phyloP scores from a whole-genome alignment of 1,284 basidiomycete species.

The Megacollybia platyphylla region DNA sequence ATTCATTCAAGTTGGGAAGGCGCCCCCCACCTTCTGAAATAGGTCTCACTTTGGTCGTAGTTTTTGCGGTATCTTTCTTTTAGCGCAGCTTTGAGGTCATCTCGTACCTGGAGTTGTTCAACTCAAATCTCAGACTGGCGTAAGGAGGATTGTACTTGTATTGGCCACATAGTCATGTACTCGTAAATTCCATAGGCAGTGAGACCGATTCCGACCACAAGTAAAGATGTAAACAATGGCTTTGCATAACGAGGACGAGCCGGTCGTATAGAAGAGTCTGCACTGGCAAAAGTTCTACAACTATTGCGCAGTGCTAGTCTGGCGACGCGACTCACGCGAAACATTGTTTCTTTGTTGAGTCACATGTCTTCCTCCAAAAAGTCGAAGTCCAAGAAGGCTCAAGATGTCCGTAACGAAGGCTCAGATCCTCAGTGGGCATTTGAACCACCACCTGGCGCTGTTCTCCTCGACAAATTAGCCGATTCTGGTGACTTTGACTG shows the following conservation, averaged over 20 bases:
- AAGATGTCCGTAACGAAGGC: conserved; percentile 34
- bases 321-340: neutral
- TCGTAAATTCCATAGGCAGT: conserved; percentile 50
- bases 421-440: conserved; percentile 39
- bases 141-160: conserved; percentile 41
- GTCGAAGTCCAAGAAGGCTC: neutral
- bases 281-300: neutral
- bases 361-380: neutral
- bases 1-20: neutral
- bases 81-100: conserved; percentile 41
- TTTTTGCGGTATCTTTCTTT: conserved; percentile 52
- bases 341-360: neutral
- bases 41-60: conserved; percentile 36
- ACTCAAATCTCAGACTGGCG: neutral
- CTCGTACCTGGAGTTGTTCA: neutral
- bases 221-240: neutral
- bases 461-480: conserved; percentile 19
- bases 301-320: neutral
- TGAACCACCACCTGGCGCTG: conserved; percentile 36
- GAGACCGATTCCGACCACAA: neutral
- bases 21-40: conserved; percentile 39
- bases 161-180: conserved; percentile 54
- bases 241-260: neutral
- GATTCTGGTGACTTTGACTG: neutral
- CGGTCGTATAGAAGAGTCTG: neutral